phyloP scores from a whole-genome alignment of 805 yeast species.

The Yarrowia deformans region DNA sequence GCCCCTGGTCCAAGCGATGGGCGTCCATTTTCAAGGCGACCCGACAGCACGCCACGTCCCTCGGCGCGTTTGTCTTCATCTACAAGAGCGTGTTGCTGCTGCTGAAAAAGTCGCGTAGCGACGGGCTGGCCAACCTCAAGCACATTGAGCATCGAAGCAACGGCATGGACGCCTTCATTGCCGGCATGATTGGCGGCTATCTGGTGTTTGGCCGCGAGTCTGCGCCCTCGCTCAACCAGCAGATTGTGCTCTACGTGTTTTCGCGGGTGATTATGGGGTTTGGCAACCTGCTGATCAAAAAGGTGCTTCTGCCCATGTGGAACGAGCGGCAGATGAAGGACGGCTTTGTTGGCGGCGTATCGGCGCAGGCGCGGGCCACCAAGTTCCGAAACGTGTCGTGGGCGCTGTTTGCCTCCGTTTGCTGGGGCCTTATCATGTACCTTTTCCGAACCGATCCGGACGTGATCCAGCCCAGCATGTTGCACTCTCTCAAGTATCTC shows the following conservation, averaged over 20 bases:
- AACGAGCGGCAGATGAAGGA: conserved; percentile 40
- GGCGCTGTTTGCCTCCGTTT: conserved; percentile 66
- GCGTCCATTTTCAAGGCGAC: conserved; percentile 60
- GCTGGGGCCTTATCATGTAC: conserved; percentile 80
- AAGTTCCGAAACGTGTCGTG: conserved; percentile 54
- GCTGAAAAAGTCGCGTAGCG: conserved; percentile 46
- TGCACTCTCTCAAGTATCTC: conserved; percentile 73
- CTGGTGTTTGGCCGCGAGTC: conserved; percentile 53
- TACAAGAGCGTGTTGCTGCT: conserved; percentile 55
- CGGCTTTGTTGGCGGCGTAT: conserved; percentile 14
- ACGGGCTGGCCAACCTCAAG: conserved; percentile 20
- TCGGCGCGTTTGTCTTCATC: conserved; percentile 63
- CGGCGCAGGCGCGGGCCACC: conserved; percentile 23
- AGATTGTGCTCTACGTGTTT: conserved; percentile 75
- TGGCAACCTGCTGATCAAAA: conserved; percentile 58
- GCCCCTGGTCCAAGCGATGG: conserved; percentile 57
- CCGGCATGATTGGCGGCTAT: conserved; percentile 54
- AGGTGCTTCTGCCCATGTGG: conserved; percentile 31
- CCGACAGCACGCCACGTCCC: conserved; percentile 60
- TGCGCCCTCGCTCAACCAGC: conserved; percentile 60
- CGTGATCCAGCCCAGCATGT: conserved; percentile 67
- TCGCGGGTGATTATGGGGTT: conserved; percentile 70
- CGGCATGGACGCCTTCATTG: conserved; percentile 47
- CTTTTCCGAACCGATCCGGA: conserved; percentile 69
- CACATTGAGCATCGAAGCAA: conserved; percentile 42